phyloP scores from a whole-genome alignment of 1,139 yeast species.

The Saccharomyces hybrid region DNA sequence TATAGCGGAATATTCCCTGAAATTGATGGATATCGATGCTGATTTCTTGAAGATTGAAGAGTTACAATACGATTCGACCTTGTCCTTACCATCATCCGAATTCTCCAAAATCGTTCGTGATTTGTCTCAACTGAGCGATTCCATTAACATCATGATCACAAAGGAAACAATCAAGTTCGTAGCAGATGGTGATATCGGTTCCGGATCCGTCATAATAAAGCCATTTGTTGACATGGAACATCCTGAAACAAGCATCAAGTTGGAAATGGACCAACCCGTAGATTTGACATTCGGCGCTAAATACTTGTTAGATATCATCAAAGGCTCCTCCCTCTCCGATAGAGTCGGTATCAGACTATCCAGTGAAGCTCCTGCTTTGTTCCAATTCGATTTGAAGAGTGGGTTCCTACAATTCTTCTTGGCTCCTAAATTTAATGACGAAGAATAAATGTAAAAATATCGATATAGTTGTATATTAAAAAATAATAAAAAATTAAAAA shows the following conservation, averaged over 20 bases:
- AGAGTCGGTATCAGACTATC: conserved; percentile 80
- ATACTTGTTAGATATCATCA: conserved; percentile 83
- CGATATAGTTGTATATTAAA: conserved; percentile 2
- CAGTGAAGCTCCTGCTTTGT: conserved; percentile 87
- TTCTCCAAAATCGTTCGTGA: conserved; percentile 89
- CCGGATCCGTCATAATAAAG: conserved; percentile 80
- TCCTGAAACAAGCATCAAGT: conserved; percentile 65
- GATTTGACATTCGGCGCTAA: conserved; percentile 86
- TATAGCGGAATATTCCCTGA: conserved; percentile 84
- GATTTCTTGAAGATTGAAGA: conserved; percentile 93
- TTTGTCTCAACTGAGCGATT: conserved; percentile 76
- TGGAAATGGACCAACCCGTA: conserved; percentile 81
- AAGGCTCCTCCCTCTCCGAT: conserved; percentile 74
- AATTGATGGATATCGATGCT: conserved; percentile 93
- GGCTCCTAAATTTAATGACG: conserved; percentile 96
- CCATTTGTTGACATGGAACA: conserved; percentile 76
- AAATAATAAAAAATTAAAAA: neutral
- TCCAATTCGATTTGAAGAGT: conserved; percentile 86
- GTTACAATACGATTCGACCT: conserved; percentile 80
- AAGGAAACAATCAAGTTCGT: conserved; percentile 88
- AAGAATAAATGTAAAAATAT: conserved; percentile 40
- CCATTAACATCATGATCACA: conserved; percentile 77
- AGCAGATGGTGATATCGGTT: conserved; percentile 89
- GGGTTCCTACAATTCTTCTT: conserved; percentile 93
- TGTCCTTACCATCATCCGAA: conserved; percentile 82